Base-by-base conservation (phyloP, 164 flowering plant genomes). In the Liquidambar formosana region DNA sequence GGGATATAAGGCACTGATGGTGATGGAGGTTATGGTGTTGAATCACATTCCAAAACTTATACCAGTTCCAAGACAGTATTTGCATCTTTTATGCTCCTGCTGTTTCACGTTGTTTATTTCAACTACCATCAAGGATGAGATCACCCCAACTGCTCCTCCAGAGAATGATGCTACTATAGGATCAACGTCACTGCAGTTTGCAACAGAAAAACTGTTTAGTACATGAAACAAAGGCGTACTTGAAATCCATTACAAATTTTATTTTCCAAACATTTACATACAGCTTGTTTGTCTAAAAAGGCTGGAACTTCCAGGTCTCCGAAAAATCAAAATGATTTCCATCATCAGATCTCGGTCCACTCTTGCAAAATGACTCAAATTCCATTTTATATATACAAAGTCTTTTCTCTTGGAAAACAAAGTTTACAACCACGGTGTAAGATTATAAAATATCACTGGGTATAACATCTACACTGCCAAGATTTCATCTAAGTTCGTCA, bases 131-230 rank as follows among this genome's bases (percentile, higher is more conserved):
- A 93, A 74, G 28, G 97, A 93, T 47, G 99, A 95, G 66, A 93
- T 93, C 33, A 95, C 99, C 21, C 99, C 99, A 75, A 95, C 97
- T 47, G 97, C 97, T 75, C 99, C 97, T 41, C 97, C 99, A 33
- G 97, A 89, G 79, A 95, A 95, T n/a, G 99, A 95, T 67, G 99
- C 99, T 67, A 93, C 99, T 57, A 95, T 91, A 18, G 99, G 99
- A 84, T 95, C 99, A 75, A 95, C 99, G 80, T 93, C 81, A 79
- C 99, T 92, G 88, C 73, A 88, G 21, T 70, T 63, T 69, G 33
- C 38, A 70, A 72, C 28, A 95, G 54, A 61, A 26, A 51, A 54
- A 48, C 10, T 47, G 46, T 61, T 95, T 81, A 93, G 63, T 60
- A 16, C 46, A 60, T 33, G 38, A 26, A 60, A 57, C 38, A 28